Base-by-base conservation (phyloP, 1,139 yeast species). In the Hemisphaericaspora lyxosophila region DNA sequence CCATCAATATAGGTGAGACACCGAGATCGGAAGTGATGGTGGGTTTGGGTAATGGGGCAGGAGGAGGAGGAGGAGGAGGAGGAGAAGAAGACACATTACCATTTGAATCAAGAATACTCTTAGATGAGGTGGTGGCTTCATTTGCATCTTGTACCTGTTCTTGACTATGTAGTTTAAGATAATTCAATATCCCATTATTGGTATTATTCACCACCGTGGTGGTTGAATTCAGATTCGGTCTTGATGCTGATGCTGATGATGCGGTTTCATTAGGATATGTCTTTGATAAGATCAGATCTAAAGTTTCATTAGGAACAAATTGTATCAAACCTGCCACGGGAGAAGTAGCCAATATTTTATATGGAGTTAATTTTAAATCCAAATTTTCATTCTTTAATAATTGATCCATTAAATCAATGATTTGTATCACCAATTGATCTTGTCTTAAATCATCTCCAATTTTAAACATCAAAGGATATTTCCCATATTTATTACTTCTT, bases 361-460 rank as follows among this genome's bases (percentile, higher is more conserved):
- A 94, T 0, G 99, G 97, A 2, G 90, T 87, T 42, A 94, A 70
- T 54, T 79, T 79, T 53, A 94, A 70, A 58, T 94, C 97, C 44
- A 94, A 78, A 55, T 92, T 94, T 54, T 94, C 98, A 55, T 87
- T 87, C 47, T 85, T 81, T 40, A 94, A 64, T 35, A 94, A 73
- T 54, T 82, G 89, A 59, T 92, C 96, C 96, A 94, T 92, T 42
- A 94, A 67, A 38, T 85, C 78, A 38, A 94, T 86, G 42, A 94
- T 87, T 59, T 94, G 98, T 38, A 89, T 86, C 17, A 92, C 95
- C 48, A 94, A 74, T 59, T 94, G 99, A 64, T 94, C 99, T 59
- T 94, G 99, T 42, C 97, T 71, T 36, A 94, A 67, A 57, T 94
- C 98, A 61, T 94, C 98, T 3, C 99, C 98, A 35, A 86, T 85